A percentile compares a stretch with the other conserved stretches of the same genome.
phyloP scores from a whole-genome alignment of 2,329 filamentous ascomycete species.

The Pestalotiopsis sp. region DNA sequence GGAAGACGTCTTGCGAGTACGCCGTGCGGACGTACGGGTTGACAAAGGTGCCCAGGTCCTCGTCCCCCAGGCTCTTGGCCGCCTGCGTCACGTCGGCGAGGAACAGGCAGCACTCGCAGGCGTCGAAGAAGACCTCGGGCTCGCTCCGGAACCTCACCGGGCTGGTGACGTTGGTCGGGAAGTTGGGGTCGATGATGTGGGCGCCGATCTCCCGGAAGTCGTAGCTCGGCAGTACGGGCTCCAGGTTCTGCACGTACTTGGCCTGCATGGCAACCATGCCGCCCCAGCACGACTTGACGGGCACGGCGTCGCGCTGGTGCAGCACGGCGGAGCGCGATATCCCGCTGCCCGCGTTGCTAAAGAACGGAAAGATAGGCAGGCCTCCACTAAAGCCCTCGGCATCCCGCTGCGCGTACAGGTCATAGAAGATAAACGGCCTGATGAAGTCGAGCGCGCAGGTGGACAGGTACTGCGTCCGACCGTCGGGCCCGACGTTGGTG shows the following conservation, averaged over 20 bases:
- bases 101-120: conserved; percentile 66
- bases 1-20: conserved; percentile 59
- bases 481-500: conserved; percentile 55
- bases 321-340: conserved; percentile 65
- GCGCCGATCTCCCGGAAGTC: conserved; percentile 34
- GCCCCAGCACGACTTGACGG: conserved; percentile 75
- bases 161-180: conserved; percentile 28
- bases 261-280: conserved; percentile 73
- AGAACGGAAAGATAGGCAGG: conserved; percentile 70
- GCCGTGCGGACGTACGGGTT: conserved; percentile 76
- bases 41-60: conserved; percentile 65
- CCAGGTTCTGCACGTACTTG: conserved; percentile 53
- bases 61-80: conserved; percentile 36
- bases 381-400: conserved; percentile 63
- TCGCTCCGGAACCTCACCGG: conserved; percentile 60
- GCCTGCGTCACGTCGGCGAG: conserved; percentile 46
- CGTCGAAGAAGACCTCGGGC: conserved; percentile 61
- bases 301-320: conserved; percentile 62
- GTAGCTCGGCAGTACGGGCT: conserved; percentile 29
- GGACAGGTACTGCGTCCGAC: conserved; percentile 61
- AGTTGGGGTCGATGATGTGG: conserved; percentile 37
- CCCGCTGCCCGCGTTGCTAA: conserved; percentile 53
- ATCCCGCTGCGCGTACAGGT: conserved; percentile 73
- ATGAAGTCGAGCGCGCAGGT: conserved; percentile 74
- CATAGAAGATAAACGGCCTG: conserved; percentile 69